Evolutionary conservation across 768 basidiomycete genomes (phyloP).

Genomic region (Russula dissimulans): DNA sequence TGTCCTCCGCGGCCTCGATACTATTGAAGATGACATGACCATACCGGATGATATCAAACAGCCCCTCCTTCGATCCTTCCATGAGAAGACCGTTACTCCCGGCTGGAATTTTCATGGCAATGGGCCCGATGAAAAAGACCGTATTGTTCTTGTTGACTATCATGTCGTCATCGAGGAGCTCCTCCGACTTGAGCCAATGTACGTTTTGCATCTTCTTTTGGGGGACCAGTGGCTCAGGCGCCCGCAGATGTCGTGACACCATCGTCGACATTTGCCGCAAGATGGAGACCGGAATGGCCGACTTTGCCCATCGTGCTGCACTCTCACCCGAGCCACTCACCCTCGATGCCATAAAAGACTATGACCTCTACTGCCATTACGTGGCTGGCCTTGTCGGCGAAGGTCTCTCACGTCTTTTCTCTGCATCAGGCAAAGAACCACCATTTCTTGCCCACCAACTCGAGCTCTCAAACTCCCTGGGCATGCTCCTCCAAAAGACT

Average conservation of each 20-base stretch:
- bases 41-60: slow-evolving; percentile 81
- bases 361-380: slow-evolving; percentile 97
- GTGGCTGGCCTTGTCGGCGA: slow-evolving; percentile 97
- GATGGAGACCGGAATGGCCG: slow-evolving; percentile 95
- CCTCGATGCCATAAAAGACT: slow-evolving; percentile 71
- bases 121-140: slow-evolving; percentile 84
- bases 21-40: slow-evolving; percentile 98
- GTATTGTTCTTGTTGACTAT: slow-evolving; percentile 77
- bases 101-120: slow-evolving; percentile 82
- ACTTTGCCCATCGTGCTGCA: slow-evolving; percentile 73
- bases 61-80: slow-evolving; percentile 73
- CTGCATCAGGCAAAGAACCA: slow-evolving; percentile 76
- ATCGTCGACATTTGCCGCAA: slow-evolving; percentile 78
- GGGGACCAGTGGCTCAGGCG: background rate
- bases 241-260: slow-evolving; percentile 55
- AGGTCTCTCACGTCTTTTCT: slow-evolving; percentile 82
- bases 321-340: slow-evolving; percentile 60
- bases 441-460: slow-evolving; percentile 69
- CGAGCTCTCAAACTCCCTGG: slow-evolving; percentile 88
- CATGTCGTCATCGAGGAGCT: slow-evolving; percentile 74
- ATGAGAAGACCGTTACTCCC: slow-evolving; percentile 64
- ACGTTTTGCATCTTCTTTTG: slow-evolving; percentile 22
- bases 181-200: slow-evolving; percentile 56
- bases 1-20: slow-evolving; percentile 89
- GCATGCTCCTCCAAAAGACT: slow-evolving; percentile 93